Conservation (phyloP, 2,329 filamentous ascomycete species). For the Fusarium torulosum region DNA sequence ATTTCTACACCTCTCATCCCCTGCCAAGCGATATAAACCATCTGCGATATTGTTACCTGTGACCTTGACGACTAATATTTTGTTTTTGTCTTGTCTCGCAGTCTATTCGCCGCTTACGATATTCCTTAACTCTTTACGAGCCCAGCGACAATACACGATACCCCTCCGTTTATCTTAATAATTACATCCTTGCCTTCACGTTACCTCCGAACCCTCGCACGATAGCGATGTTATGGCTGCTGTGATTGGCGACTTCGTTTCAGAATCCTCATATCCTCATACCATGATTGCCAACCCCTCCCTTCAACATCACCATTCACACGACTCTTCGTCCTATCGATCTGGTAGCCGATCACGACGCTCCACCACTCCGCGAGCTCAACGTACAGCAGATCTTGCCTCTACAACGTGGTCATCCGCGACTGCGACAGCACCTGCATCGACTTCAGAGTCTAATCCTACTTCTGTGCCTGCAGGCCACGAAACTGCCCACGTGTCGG, state of each 20-base stretch:
- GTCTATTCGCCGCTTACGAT: conserved; percentile 39
- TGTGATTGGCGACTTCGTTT: conserved; percentile 78
- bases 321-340: conserved; percentile 54
- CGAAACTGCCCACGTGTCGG: conserved; percentile 46
- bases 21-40: conserved; percentile 25
- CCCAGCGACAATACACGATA: conserved; percentile 40
- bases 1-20: conserved; percentile 10
- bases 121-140: conserved; percentile 33
- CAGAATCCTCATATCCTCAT: conserved; percentile 78
- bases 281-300: conserved; percentile 72
- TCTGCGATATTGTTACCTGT: conserved; percentile 25
- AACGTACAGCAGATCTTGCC: conserved; percentile 42
- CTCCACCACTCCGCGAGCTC: conserved; percentile 49
- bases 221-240: conserved; percentile 69
- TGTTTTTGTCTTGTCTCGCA: conserved; percentile 38
- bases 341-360: conserved; percentile 50
- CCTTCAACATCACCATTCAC: conserved; percentile 60
- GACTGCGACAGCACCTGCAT: conserved; percentile 26
- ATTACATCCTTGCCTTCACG: conserved; percentile 2
- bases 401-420: conserved; percentile 35
- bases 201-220: conserved; percentile 23
- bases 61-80: conserved; percentile 44
- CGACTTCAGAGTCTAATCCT: conserved; percentile 39
- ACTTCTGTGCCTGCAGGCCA: conserved; percentile 42
- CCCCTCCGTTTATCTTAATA: conserved; percentile 39